Evolutionary conservation across 805 yeast genomes (phyloP), one percentile per base, ranked within the genome.

Genomic region (Candida ponderosae): DNA sequence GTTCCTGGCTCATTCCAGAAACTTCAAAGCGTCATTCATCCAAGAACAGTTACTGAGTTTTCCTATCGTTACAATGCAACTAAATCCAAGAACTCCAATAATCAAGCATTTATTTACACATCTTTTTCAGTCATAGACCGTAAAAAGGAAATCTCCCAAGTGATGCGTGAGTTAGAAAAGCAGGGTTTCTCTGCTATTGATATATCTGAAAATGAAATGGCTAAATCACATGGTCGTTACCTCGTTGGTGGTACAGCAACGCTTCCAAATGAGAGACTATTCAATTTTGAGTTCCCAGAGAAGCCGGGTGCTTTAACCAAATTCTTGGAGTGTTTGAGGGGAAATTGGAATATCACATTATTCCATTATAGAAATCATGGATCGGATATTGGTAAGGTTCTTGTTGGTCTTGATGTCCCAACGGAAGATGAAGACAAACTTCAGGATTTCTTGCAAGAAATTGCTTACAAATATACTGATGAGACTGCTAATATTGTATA

Each of bases 301-400:
- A 79, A 93, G 53, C 97, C 98, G 2, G 95, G 96, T 34, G 97
- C 98, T 1, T 69, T 93, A 52, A 75, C 81, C 21, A 81, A 74
- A 40, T 93, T 93, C 64, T 70, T 93, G 52, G 72, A 71, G 20
- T 70, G 79, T 15, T 62, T 93, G 55, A 76, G 81, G 51, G 70
- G 72, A 19, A 77, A 79, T 35, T 93, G 97, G 97, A 93, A 93
- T 56, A 76, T 93, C 43, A 83, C 97, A 1, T 63, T 93, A 51
- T 93, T 93, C 79, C 96, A 93, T 60, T 93, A 93, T 63, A 79
- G 99, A 69, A 88, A 93, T 64, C 95, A 88, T 50, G 99, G 99
- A 29, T 80, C 90, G 36, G 99, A 93, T 56, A 73, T 93, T 33
- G 97, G 95, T 33, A 87, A 87, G 59, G 86, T 93, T 1, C 68